Base-by-base conservation (phyloP, 2,329 filamentous ascomycete species). In the Talaromyces sp. region DNA sequence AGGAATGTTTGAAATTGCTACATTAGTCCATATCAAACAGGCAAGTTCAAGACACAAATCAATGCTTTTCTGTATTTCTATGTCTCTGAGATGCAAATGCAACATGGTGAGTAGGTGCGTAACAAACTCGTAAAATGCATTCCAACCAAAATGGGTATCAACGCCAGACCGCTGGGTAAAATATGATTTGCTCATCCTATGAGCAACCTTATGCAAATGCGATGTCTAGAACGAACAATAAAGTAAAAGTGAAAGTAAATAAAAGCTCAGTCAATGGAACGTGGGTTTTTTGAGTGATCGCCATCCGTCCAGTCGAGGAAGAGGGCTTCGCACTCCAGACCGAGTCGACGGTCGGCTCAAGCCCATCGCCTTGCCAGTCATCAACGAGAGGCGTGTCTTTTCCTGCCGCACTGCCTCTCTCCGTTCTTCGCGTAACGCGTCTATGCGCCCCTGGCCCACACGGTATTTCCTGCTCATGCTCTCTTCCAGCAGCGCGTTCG, bases 391-490 rank as follows among this genome's bases (percentile, higher is more conserved):
- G 22, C 76, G 71, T 61, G 75, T 63, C 65, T 76, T 77, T 53
- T 78, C 75, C 64, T 77, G 71, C 47, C 76, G 71, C 42, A 78
- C 73, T 3, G 76, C 74, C 6, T 82, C 80, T 55, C 88, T 84
- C 56, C 90, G 83, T 70, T 92, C 87, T 54, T 85, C 82, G 55
- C 93, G 81, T 64, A 90, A 84, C 67, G 88, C 84, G 67, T 97
- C 92, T 62, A 97, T 90, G 4, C 86, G 85, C 17, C 89, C 88
- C 73, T 96, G 92, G 69, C 87, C 92, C 19, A 97, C 80, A 69
- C 92, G 88, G 70, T 92, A 90, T 55, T 89, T 85, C 49, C 91
- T 86, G 66, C 88, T 87, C 73, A 95, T 93, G 65, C 90, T 96
- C 9, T 90, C 84, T 65, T 96, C 92, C 79, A 96, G 85, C 15